Conservation (phyloP, 495 filamentous ascomycete genomes). For the Geoglossum glabrum region DNA sequence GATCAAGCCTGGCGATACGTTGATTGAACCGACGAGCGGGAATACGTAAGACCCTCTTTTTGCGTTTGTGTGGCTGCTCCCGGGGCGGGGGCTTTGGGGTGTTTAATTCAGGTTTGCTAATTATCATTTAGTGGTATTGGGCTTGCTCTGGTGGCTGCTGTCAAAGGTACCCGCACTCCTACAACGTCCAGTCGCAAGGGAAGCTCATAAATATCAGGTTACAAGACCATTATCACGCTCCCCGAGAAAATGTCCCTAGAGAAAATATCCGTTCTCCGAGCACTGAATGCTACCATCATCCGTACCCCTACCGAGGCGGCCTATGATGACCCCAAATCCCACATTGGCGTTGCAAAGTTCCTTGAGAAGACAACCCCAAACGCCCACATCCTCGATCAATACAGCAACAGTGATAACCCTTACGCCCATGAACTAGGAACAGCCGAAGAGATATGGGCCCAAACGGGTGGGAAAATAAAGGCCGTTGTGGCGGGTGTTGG, state of each 20-base stretch:
- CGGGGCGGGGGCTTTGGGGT: background rate
- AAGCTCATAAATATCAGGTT: slow-evolving; percentile 25
- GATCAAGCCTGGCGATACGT: slow-evolving; percentile 89
- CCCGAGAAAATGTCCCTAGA: slow-evolving; percentile 99
- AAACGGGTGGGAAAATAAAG: slow-evolving; percentile 69
- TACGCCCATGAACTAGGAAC: slow-evolving; percentile 87
- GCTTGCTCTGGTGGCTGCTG: slow-evolving; percentile 75
- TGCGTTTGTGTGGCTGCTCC: background rate
- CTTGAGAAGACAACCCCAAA: slow-evolving; percentile 92
- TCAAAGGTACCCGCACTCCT: slow-evolving; percentile 41
- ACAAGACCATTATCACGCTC: slow-evolving; percentile 95
- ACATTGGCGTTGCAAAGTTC: slow-evolving; percentile 83
- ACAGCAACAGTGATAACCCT: slow-evolving; percentile 80
- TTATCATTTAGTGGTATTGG: slow-evolving; percentile 56
- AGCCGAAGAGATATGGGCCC: slow-evolving; percentile 87
- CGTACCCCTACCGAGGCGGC: slow-evolving; percentile 92
- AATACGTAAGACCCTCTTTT: slow-evolving; percentile 47
- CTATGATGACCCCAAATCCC: slow-evolving; percentile 81
- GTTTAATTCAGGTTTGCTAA: background rate
- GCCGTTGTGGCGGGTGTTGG: slow-evolving; percentile 82
- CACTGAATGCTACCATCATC: slow-evolving; percentile 91
- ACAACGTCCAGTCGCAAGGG: background rate
- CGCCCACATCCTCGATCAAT: slow-evolving; percentile 92
- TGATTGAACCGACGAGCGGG: slow-evolving; percentile 95
- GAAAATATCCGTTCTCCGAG: slow-evolving; percentile 84